phyloP scores from a whole-genome alignment of 352 stramenopile species.

The Phytophthora niederhauseri region DNA sequence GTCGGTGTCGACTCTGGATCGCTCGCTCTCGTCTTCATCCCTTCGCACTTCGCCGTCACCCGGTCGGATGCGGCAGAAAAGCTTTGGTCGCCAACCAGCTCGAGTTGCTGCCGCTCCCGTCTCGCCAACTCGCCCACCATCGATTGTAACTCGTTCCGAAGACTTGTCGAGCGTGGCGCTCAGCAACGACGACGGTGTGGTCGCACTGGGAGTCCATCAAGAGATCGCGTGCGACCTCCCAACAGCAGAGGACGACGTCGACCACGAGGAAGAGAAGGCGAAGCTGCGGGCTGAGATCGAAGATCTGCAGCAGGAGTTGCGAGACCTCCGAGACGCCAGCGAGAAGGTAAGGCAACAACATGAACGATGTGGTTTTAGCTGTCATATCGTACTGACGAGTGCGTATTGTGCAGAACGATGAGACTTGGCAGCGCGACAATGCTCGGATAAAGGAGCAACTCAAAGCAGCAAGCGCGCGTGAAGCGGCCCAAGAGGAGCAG shows the following conservation, averaged over 20 bases:
- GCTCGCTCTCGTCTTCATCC: conserved; percentile 27
- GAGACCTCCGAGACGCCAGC: conserved; percentile 24
- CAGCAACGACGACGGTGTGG: conserved; percentile 9
- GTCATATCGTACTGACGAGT: neutral
- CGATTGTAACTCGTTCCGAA: neutral
- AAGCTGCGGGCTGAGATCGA: conserved; percentile 15
- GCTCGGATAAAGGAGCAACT: conserved; percentile 26
- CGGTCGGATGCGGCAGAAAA: conserved; percentile 24
- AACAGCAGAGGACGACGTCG: conserved; percentile 8
- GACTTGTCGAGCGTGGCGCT: neutral
- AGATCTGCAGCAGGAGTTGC: conserved; percentile 19
- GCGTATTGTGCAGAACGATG: conserved; percentile 19
- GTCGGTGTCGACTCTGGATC: conserved; percentile 10
- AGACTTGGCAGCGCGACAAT: conserved; percentile 33
- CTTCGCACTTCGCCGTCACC: conserved; percentile 15
- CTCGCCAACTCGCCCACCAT: conserved; percentile 3
- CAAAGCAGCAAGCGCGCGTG: conserved; percentile 7
- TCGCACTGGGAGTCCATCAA: neutral
- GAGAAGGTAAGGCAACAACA: conserved; percentile 10
- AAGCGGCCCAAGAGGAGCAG: conserved; percentile 19
- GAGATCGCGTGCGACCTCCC: conserved; percentile 3
- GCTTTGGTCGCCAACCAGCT: conserved; percentile 24
- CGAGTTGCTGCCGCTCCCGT: conserved; percentile 17
- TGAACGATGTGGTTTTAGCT: too few relatives aligned
- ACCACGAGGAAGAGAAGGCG: conserved; percentile 15